Conservation (phyloP, 768 basidiomycete species). For the Fomitopsis pulvina region DNA sequence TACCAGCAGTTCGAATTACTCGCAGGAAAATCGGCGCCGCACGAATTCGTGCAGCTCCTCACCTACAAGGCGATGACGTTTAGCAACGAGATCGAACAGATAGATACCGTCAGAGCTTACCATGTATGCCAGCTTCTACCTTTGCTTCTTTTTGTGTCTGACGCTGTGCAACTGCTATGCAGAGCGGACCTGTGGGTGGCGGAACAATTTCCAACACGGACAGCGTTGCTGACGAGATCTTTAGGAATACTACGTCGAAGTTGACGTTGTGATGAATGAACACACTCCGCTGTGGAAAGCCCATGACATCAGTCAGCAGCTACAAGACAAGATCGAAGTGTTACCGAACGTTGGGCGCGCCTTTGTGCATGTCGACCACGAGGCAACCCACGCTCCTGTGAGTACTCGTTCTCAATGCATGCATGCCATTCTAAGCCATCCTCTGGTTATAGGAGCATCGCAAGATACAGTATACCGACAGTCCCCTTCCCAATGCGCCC, state of each 20-base stretch:
- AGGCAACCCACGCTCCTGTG: slow-evolving; percentile 74
- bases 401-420: slow-evolving; percentile 17
- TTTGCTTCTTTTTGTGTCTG: not conserved
- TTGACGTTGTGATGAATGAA: slow-evolving; percentile 90
- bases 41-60: slow-evolving; percentile 85
- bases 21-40: slow-evolving; percentile 88
- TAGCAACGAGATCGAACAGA: slow-evolving; percentile 73
- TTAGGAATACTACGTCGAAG: slow-evolving; percentile 87
- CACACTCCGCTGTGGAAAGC: slow-evolving; percentile 86
- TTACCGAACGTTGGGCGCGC: slow-evolving; percentile 88
- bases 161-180: slow-evolving; percentile 4
- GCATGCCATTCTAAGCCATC: not conserved
- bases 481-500: no score
- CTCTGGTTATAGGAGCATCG: not conserved
- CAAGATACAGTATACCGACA: no score
- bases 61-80: slow-evolving; percentile 93
- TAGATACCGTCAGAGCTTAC: slow-evolving; percentile 92
- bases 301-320: slow-evolving; percentile 75
- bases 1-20: slow-evolving; percentile 79
- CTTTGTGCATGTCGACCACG: slow-evolving; percentile 94
- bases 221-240: not conserved
- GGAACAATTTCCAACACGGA: not conserved
- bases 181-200: slow-evolving; percentile 66
- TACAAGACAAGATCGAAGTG: slow-evolving; percentile 86
- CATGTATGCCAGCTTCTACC: slow-evolving; percentile 50